Percentiles rank a stretch among this genome's conserved stretches.
Conservation (phyloP, 768 basidiomycete genomes). For the Tricholoma hemisulphureum region DNA sequence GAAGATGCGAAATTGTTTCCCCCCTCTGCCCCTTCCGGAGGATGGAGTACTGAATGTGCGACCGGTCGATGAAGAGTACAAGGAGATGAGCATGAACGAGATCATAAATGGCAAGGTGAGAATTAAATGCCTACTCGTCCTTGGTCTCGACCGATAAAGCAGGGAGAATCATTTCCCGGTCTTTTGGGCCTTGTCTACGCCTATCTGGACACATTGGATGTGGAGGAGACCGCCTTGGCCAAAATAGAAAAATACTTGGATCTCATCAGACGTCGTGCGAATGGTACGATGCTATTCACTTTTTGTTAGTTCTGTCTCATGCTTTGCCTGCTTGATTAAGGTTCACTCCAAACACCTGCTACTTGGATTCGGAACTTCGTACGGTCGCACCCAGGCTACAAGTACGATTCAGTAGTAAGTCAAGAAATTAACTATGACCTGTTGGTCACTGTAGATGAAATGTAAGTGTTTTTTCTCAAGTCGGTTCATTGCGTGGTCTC, state of each 20-base stretch:
- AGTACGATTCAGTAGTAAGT: constrained; percentile 87
- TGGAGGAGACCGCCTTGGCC: constrained; percentile 54
- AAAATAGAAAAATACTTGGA: constrained; percentile 78
- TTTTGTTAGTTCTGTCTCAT: background rate
- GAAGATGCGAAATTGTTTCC: constrained; percentile 72
- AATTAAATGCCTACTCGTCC: constrained; percentile 2
- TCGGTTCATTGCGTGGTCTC: background rate
- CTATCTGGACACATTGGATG: constrained; percentile 85
- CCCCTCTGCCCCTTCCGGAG: constrained; percentile 52
- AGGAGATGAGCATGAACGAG: constrained; percentile 89
- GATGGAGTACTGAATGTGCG: constrained; percentile 36
- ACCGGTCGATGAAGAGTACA: constrained; percentile 79
- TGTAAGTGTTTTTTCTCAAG: constrained; percentile 55
- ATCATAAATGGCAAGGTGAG: constrained; percentile 91
- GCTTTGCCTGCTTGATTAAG: constrained; percentile 35
- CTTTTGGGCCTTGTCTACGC: constrained; percentile 76
- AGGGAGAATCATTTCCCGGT: constrained; percentile 74
- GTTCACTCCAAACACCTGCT: constrained; percentile 80
- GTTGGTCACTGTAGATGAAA: constrained; percentile 82
- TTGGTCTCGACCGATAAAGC: background rate
- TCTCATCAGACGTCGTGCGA: constrained; percentile 72
- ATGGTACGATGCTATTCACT: constrained; percentile 51
- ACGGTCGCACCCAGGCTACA: constrained; percentile 86
- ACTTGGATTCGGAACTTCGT: constrained; percentile 95
- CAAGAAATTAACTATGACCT: constrained; percentile 95